Evolutionary conservation across 2,329 filamentous ascomycete genomes (phyloP), one percentile per base, ranked within the genome.

Genomic region (Ophiostoma sp.): DNA sequence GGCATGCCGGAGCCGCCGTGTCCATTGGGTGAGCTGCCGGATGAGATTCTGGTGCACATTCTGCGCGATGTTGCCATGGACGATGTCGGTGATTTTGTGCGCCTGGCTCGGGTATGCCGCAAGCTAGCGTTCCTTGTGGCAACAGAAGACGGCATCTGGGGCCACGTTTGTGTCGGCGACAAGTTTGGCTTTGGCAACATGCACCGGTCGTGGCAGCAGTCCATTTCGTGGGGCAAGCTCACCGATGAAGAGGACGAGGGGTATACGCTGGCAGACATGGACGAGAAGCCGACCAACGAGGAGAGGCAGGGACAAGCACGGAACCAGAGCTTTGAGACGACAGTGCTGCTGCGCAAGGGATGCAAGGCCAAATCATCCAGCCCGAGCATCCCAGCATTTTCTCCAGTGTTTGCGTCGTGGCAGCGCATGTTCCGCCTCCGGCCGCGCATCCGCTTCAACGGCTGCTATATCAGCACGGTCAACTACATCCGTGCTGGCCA

Each of bases 401-500:
- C 68, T 2, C 39, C 70, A 13, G 52, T 52, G 75, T 76, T 79
- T 3, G 79, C 79, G 1, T 85, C 85, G 1, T 90, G 87, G 86
- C 81, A 86, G 76, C 79, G 82, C 69, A 92, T 97, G 82, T 96
- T 97, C 81, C 91, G 90, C 54, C 82, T 83, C 5, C 90, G 93
- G 17, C 94, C 95, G 2, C 89, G 95, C 62, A 85, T 98, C 72
- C 92, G 95, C 71, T 99, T 96, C 83, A 95, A 95, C 76, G 95
- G 95, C 35, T 91, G 93, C 80, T 99, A 99, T 81, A 98, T 99
- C 79, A 92, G 89, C 79, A 98, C 94, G 0, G 93, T 97, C 71
- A 98, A 98, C 81, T 99, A 99, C 80, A 88, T 92, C 67, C 91
- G 95, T 33, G 83, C 92, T 0, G 95, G 95, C 41, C 90, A 90